A percentile compares a stretch with the other conserved stretches of the same genome.
These are phyloP conservation scores for Pseudoneurospora amorphoporcata DNA, from an alignment of 495 filamentous ascomycete genomes.

Conservation along the genomic window DNA sequence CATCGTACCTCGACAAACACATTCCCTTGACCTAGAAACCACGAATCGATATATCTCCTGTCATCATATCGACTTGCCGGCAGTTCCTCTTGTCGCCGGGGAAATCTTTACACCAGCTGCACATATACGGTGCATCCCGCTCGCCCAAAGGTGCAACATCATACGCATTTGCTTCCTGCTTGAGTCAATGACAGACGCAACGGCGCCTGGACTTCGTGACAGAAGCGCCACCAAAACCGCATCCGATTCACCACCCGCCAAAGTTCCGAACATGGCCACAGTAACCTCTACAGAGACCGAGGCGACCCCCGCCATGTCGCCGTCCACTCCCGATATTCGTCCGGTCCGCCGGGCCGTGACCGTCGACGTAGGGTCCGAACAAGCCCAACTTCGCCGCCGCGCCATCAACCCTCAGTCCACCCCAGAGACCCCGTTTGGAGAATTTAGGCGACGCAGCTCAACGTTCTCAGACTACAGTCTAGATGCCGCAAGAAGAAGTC, in stretches of 20 bases:
- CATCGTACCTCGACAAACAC: neutral
- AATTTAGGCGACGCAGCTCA: constrained; percentile 55
- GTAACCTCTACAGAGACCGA: neutral
- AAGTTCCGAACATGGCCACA: neutral
- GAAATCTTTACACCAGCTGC: neutral
- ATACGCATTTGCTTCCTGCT: neutral
- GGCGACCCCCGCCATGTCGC: constrained; percentile 9
- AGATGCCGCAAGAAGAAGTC: constrained; percentile 53
- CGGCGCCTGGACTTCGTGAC: neutral
- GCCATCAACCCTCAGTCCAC: constrained; percentile 2
- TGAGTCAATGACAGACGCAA: neutral
- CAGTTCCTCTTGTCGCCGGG: neutral
- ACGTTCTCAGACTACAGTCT: constrained; percentile 61
- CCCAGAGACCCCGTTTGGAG: constrained; percentile 16
- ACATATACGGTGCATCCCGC: neutral
- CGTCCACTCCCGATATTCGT: constrained; percentile 15
- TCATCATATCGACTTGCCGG: neutral
- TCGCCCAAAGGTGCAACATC: neutral
- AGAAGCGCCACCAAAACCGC: neutral
- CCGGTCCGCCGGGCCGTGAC: constrained; percentile 24
- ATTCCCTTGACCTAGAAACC: neutral
- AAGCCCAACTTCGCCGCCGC: constrained; percentile 6
- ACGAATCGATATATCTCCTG: neutral
- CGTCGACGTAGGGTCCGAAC: constrained; percentile 21
- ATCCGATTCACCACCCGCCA: neutral